These are phyloP conservation scores for Quambalaria eucalypti DNA, from an alignment of 1,284 basidiomycete species.

Conservation along the genomic window DNA sequence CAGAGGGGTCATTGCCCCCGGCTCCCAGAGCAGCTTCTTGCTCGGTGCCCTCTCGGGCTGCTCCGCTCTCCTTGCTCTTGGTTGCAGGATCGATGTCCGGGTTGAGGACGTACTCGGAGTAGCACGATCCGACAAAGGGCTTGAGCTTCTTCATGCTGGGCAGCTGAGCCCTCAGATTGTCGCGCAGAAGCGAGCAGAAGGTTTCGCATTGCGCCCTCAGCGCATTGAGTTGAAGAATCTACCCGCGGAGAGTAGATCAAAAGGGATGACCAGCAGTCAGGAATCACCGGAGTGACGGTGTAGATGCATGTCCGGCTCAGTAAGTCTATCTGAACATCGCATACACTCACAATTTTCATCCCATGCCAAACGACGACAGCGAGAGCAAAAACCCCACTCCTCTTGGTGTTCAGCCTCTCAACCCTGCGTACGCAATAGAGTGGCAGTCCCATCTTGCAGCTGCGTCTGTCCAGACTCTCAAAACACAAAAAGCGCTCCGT, in stretches of 20 bases:
- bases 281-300: too few relatives aligned
- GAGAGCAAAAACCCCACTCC: conserved; percentile 76
- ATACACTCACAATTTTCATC: conserved; percentile 64
- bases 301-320: too few relatives aligned
- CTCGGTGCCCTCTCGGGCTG: neutral
- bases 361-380: conserved; percentile 91
- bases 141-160: conserved; percentile 79
- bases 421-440: conserved; percentile 87
- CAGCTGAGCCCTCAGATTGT: conserved; percentile 73
- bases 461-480: conserved; percentile 69
- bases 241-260: neutral
- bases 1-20: neutral
- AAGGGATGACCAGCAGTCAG: neutral
- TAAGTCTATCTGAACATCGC: neutral
- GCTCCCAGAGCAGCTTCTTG: neutral
- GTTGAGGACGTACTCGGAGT: conserved; percentile 77
- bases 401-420: conserved; percentile 64
- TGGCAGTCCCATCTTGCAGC: conserved; percentile 82
- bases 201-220: conserved; percentile 88
- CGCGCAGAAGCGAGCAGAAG: conserved; percentile 81
- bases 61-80: neutral
- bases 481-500: conserved; percentile 86
- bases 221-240: conserved; percentile 92
- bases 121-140: conserved; percentile 80
- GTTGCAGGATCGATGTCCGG: conserved; percentile 2